Evolutionary conservation across 352 stramenopile species (phyloP), one percentile per base, ranked within the genome.

Genomic region (Thalassiosira hispida): DNA sequence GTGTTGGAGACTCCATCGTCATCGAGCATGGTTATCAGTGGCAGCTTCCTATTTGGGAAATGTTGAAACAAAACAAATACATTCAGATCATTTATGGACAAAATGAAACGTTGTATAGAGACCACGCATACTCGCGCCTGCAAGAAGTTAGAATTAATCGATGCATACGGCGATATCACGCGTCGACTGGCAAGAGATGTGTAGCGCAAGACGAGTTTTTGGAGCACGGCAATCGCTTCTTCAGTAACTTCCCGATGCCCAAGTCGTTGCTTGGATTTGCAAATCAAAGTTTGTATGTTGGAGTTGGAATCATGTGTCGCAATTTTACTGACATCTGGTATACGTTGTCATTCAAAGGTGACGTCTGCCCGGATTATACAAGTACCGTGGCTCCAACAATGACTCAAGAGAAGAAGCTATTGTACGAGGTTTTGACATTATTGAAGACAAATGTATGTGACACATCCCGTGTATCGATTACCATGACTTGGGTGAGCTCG

Each of bases 51-150:
- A 6, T 56, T 2, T 56, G 47, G 47, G 3, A 33, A 31, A 18
- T 18, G n/a, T 14, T 56, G 29, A 14, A 14, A n/a, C 47, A 56
- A 18, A 56, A 31, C 47, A 56, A 56, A 14, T 56, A 56, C 20
- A 18, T 56, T 11, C 9, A 56, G 18, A 56, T 56, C 2, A 29
- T 29, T 29, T 27, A 29, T 14, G 8, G 9, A 2, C 47, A 56
- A 27, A 8, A 56, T 14, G 16, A 56, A 18, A 11, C 2, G 6
- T n/a, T 56, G 18, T 56, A 56, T 31, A 27, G 47, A 56, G 47
- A 56, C 16, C 8, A 25, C 16, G 9, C 47, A 6, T 56, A 29
- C 47, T 56, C 47, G 1, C 2, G 6, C 14, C 23, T 56, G 1
- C 16, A 31, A 29, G 47, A 56, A 4, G 2, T 56, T 11, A 31